phyloP scores from a whole-genome alignment of 305 asterid genomes.

The Fraxinus angustifolia region DNA sequence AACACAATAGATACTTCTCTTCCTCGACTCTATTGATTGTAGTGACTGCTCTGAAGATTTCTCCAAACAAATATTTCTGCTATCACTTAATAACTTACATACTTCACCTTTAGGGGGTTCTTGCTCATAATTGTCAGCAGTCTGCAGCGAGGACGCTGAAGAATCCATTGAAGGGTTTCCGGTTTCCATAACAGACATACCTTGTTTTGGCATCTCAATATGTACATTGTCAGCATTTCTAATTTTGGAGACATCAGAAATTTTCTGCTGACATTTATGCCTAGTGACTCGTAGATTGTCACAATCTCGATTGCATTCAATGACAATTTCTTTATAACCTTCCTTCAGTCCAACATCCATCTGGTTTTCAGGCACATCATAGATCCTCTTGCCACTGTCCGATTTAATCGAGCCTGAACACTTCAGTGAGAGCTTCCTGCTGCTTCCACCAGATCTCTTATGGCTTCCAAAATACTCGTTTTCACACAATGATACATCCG shows the following conservation, averaged over 20 bases:
- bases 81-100: constrained; percentile 16
- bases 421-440: constrained; percentile 51
- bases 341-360: constrained; percentile 26
- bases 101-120: constrained; percentile 16
- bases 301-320: constrained; percentile 16
- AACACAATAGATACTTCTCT: constrained; percentile 21
- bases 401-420: constrained; percentile 32
- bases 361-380: constrained; percentile 26
- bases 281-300: constrained; percentile 23
- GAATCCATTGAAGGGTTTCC: constrained; percentile 18
- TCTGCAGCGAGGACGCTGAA: constrained; percentile 24
- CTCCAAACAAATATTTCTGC: constrained; percentile 12
- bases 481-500: constrained; percentile 25
- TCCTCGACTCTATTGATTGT: constrained; percentile 20
- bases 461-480: constrained; percentile 24
- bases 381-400: constrained; percentile 20
- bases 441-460: constrained; percentile 31
- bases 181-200: constrained; percentile 26
- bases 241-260: constrained; percentile 31
- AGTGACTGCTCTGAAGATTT: constrained; percentile 19
- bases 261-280: constrained; percentile 37
- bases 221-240: constrained; percentile 24
- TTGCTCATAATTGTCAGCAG: constrained; percentile 19
- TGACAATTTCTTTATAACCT: constrained; percentile 23
- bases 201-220: constrained; percentile 19